Evolutionary conservation across 768 basidiomycete species (phyloP).

Genomic region (Tylopilus cervinicoccineus): DNA sequence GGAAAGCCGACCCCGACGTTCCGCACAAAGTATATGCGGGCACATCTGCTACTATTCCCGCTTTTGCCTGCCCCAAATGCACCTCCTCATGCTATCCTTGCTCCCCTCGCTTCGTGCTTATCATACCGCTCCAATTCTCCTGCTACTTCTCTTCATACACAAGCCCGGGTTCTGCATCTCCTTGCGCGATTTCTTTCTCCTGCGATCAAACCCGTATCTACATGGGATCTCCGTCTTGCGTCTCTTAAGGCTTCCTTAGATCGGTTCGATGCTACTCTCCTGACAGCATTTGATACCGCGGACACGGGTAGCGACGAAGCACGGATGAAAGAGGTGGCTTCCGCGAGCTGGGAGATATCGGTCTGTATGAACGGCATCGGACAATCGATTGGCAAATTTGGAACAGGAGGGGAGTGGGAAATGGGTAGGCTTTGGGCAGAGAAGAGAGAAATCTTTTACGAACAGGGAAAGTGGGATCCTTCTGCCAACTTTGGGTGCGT

Average conservation of each 20-base stretch:
- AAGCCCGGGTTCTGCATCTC: conserved; percentile 67
- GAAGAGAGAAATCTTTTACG: conserved; percentile 92
- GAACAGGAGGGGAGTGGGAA: conserved; percentile 62
- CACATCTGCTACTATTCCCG: conserved; percentile 59
- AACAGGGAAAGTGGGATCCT: conserved; percentile 74
- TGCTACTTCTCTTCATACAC: conserved; percentile 41
- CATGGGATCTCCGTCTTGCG: conserved; percentile 58
- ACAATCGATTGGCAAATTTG: neutral
- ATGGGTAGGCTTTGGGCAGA: conserved; percentile 95
- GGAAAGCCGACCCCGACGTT: conserved; percentile 31
- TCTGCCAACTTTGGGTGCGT: conserved; percentile 77
- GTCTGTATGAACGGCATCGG: neutral
- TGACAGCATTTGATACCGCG: conserved; percentile 87
- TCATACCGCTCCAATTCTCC: conserved; percentile 34
- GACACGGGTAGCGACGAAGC: conserved; percentile 68
- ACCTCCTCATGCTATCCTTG: conserved; percentile 64
- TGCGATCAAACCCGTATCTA: conserved; percentile 62
- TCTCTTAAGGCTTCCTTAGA: conserved; percentile 79
- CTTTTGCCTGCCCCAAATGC: conserved; percentile 55
- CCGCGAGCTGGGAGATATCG: conserved; percentile 19
- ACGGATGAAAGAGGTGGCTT: conserved; percentile 78
- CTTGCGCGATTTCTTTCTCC: conserved; percentile 75
- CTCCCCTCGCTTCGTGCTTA: conserved; percentile 43
- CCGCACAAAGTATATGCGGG: conserved; percentile 61
- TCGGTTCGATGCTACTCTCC: conserved; percentile 79